These are phyloP conservation scores for Coemansia sp. DNA, from an alignment of 192 early-diverging fungal genomes.

Conservation along the genomic window DNA sequence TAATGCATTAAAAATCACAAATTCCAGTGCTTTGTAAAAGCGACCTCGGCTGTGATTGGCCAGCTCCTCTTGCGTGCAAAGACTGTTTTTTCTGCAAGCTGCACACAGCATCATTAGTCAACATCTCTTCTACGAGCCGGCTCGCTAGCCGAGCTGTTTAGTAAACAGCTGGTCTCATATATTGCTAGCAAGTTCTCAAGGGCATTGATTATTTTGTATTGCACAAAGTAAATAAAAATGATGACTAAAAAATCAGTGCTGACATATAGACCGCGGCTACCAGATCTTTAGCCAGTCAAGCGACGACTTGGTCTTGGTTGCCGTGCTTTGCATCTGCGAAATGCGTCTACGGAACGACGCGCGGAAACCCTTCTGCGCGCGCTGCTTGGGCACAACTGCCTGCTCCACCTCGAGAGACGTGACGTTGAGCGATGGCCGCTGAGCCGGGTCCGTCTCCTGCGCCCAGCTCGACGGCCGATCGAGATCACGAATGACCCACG, in stretches of 20 bases:
- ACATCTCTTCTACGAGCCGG: not conserved
- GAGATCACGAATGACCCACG: conserved; percentile 82
- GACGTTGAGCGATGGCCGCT: conserved; percentile 67
- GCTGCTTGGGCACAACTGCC: conserved; percentile 50
- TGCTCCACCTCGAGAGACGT: conserved; percentile 76
- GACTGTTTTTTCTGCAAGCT: not conserved
- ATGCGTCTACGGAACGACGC: conserved; percentile 44
- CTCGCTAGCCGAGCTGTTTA: not conserved
- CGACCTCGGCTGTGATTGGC: not conserved
- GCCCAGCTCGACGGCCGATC: conserved; percentile 67
- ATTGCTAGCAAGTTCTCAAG: too few relatives aligned
- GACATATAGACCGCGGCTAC: too few relatives aligned
- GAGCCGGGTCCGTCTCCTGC: conserved; percentile 69
- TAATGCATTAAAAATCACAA: conserved; percentile 1
- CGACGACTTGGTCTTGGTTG: conserved; percentile 49
- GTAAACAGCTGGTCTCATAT: too few relatives aligned
- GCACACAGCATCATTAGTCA: too few relatives aligned
- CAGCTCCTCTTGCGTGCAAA: not conserved
- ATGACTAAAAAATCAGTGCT: too few relatives aligned
- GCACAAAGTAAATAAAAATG: too few relatives aligned
- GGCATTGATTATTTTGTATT: too few relatives aligned
- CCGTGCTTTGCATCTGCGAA: conserved; percentile 32
- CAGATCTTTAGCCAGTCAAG: conserved; percentile 54
- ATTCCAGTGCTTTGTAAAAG: not conserved
- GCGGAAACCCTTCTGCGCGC: conserved; percentile 35